Evolutionary conservation across 2,329 filamentous ascomycete genomes (phyloP), one percentile per base, ranked within the genome.

Genomic region (Colletotrichum sp.): DNA sequence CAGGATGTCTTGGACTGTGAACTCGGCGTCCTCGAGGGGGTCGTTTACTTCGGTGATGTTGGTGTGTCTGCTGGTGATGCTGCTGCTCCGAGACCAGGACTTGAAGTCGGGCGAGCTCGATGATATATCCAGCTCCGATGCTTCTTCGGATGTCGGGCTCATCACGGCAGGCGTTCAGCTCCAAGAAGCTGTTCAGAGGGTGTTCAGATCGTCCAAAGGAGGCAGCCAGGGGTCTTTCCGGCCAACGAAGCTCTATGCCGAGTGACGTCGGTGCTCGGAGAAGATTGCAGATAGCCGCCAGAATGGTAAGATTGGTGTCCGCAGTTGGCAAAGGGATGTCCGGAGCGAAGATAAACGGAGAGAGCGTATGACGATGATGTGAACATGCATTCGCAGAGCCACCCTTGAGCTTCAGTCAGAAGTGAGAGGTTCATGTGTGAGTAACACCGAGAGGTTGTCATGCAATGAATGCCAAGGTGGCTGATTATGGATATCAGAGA

Each of bases 241-340:
- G 36, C 63, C 26, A 44, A 62, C 34, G 34, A 39, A 39, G 8
- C 15, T 36, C 32, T 30, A 39, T 71, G 60, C 55, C 16, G 24
- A 44, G 69, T 75, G 72, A 75, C 72, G 69, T 75, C 62, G 72
- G 13, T 26, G 9, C 21, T 32, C 18, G 9, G 26, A 32, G 30
- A 32, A 34, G 21, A 60, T 12, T 13, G 16, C 44, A 76, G 39
- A 76, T 76, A 76, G 73, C 73, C 69, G 69, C 67, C 34, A 18
- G 65, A n/a, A 26, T 26, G 21, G 18, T 24, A 44, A 32, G 26
- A 63, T 6, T 24, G 55, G 18, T 44, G 18, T 60, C 64, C 28
- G 34, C 59, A 65, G 64, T 49, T 7, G 5, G 44, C 6, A 32
- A 9, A 55, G 7, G 13, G 55, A 21, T 44, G 15, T 60, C 64